phyloP scores from a whole-genome alignment of 495 filamentous ascomycete genomes.

The Saxophila tyrrhenica region DNA sequence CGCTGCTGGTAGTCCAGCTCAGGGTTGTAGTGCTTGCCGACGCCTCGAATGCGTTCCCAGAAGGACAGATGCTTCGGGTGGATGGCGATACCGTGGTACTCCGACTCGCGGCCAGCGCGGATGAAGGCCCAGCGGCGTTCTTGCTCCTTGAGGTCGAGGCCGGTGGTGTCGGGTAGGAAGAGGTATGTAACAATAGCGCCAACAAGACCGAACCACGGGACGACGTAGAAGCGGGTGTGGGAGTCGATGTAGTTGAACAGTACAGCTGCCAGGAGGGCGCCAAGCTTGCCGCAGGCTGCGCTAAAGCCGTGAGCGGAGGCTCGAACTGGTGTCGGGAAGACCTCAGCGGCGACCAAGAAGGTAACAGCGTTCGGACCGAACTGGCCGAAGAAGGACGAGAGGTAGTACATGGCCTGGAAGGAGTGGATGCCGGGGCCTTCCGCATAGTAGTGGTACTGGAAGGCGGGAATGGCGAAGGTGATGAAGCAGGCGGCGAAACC shows the following conservation, averaged over 20 bases:
- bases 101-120: conserved; percentile 55
- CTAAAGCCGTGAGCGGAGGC: conserved; percentile 85
- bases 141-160: conserved; percentile 86
- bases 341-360: conserved; percentile 84
- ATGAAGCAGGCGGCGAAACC: conserved; percentile 82
- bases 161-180: conserved; percentile 87
- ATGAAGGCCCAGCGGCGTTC: conserved; percentile 79
- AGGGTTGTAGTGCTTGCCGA: conserved; percentile 66
- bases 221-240: conserved; percentile 69
- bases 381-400: conserved; percentile 91
- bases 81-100: conserved; percentile 82
- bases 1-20: conserved; percentile 65
- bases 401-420: conserved; percentile 91
- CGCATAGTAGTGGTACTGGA: conserved; percentile 72
- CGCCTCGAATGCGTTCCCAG: conserved; percentile 63
- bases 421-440: conserved; percentile 49
- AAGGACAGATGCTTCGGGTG: conserved; percentile 74
- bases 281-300: conserved; percentile 71
- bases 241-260: conserved; percentile 81
- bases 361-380: conserved; percentile 88
- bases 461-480: conserved; percentile 74
- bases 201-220: conserved; percentile 81
- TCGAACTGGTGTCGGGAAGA: conserved; percentile 80
- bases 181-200: conserved; percentile 66
- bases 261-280: conserved; percentile 71